Evolutionary conservation across 352 stramenopile genomes (phyloP).

Genomic region (Globisporangium cystogenes): DNA sequence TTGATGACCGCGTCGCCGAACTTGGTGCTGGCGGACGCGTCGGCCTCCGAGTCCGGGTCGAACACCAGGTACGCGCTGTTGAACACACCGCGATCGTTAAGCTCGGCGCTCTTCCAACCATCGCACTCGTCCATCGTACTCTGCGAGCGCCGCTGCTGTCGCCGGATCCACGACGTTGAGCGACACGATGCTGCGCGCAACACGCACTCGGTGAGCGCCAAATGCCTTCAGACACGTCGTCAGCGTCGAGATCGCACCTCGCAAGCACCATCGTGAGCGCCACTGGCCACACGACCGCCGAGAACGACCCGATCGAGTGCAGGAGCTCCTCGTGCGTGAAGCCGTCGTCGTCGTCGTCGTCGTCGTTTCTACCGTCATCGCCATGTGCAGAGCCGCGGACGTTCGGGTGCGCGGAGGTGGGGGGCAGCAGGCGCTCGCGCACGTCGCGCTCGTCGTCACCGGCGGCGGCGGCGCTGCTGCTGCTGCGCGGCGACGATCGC

Average conservation of each 20-base stretch:
- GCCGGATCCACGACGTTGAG: constrained; percentile 73
- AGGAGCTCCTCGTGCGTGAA: constrained; percentile 81
- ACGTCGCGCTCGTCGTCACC: constrained; percentile 24
- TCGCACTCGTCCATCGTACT: constrained; percentile 28
- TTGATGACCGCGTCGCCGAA: constrained; percentile 80
- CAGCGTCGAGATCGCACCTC: constrained; percentile 26
- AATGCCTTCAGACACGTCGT: background rate
- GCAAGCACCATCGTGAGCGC: constrained; percentile 77
- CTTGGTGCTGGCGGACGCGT: constrained; percentile 58
- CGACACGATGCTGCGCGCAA: constrained; percentile 53
- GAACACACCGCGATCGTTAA: background rate
- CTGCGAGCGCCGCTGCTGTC: constrained; percentile 61
- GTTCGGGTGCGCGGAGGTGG: background rate
- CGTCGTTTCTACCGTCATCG: background rate
- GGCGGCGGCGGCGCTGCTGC: constrained; percentile 2
- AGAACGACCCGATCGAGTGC: constrained; percentile 85
- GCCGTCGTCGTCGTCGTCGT: constrained; percentile 25
- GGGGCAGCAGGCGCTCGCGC: constrained; percentile 37
- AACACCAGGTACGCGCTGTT: constrained; percentile 79
- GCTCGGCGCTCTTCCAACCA: background rate
- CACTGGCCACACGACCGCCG: constrained; percentile 74
- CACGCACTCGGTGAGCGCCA: background rate
- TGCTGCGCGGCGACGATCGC: no score
- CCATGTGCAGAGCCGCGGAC: background rate
- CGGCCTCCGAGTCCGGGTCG: constrained; percentile 41